Base-by-base conservation (phyloP, 345 rosid genomes). In the Euphorbia tirucalli region DNA sequence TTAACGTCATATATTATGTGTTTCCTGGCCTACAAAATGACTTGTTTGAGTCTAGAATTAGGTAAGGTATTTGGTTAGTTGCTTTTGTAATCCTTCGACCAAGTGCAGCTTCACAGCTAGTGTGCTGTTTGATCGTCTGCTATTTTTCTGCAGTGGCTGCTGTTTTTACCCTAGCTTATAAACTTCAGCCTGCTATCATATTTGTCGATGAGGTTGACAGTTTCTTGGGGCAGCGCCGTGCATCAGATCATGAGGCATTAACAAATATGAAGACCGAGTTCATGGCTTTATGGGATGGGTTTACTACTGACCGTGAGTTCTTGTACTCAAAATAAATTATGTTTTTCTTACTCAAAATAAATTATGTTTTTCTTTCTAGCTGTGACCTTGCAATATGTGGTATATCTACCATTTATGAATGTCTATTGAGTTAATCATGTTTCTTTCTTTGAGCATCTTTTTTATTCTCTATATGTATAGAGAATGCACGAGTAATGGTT, bases 231-330 rank as follows among this genome's bases (percentile, higher is more conserved):
- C 98, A 95, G 87, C 97, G 93, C 11, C 96, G 93, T 8, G 78
- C 86, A 54, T 78, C 96, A 44, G 98, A 95, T 85, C 94, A 90
- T 60, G 98, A 89, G 79, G 96, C 99, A 52, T 66, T 89, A 80
- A 83, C 98, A 2, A 95, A 92, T 71, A 95, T 95, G 98, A 95
- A 95, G 87, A 92, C 98, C 1, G 98, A 95, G 86, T 95, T 90
- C 81, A 92, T 95, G 99, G 99, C 99, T 64, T 83, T 92, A 78
- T 95, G 99, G 99, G 98, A 95, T 87, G 98, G 99, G 9, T 92
- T 95, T 80, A 87, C 98, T 8, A 90, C 98, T 30, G 97, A 95
- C 66, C 98, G 98, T 95, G 84, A 89, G 99, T 90, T 57, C 22
- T 66, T 27, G 0, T 31, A 25, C 24, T 50, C 52, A 8, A 39